Conservation (phyloP, 306 rosid species). For the Dryas octopetala region DNA sequence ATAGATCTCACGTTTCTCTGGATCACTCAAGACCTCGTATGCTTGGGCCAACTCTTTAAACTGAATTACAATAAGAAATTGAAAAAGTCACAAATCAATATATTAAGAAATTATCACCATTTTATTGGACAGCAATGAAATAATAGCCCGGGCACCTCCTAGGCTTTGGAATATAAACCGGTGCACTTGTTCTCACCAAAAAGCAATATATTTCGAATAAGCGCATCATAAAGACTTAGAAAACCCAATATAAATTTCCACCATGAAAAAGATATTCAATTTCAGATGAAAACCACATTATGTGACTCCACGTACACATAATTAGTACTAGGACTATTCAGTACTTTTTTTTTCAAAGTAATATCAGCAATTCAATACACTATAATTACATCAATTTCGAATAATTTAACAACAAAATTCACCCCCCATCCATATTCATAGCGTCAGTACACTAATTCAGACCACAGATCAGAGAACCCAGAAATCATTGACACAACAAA, state of each 20-base stretch:
- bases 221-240: neutral
- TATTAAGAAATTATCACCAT: neutral
- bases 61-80: slow-evolving; percentile 25
- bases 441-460: too few relatives aligned
- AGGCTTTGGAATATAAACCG: too few relatives aligned
- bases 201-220: neutral
- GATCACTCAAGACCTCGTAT: slow-evolving; percentile 88
- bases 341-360: too few relatives aligned
- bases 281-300: neutral
- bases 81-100: neutral
- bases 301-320: neutral
- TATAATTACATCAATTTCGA: too few relatives aligned
- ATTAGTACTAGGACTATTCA: too few relatives aligned
- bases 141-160: neutral
- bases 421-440: neutral
- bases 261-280: neutral
- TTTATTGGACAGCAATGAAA: neutral
- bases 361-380: neutral
- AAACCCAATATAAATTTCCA: neutral
- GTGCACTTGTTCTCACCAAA: neutral
- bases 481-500: too few relatives aligned
- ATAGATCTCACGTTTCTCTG: slow-evolving; percentile 92
- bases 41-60: slow-evolving; percentile 96
- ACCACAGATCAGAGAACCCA: too few relatives aligned
- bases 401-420: neutral